A percentile compares a stretch with the other conserved stretches of the same genome.
Conservation (phyloP, 2,329 filamentous ascomycete genomes). For the Aureobasidium sp. region DNA sequence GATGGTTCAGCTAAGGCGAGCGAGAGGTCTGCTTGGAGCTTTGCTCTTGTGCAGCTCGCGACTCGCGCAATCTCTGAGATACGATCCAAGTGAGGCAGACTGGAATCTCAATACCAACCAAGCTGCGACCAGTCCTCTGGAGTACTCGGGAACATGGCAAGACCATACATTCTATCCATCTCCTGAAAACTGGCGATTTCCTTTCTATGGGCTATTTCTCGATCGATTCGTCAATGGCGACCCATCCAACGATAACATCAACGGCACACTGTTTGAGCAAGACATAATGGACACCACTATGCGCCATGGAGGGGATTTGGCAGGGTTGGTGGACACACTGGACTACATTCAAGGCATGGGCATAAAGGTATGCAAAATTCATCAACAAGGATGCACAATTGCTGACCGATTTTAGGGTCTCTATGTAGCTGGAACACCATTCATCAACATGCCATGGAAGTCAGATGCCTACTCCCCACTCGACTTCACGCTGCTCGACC, state of each 20-base stretch:
- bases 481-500: constrained; percentile 55
- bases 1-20: not conserved
- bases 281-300: constrained; percentile 51
- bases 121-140: constrained; percentile 43
- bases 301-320: constrained; percentile 54
- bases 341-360: constrained; percentile 59
- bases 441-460: constrained; percentile 58
- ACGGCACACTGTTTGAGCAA: constrained; percentile 53
- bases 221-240: constrained; percentile 59
- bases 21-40: not conserved
- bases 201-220: constrained; percentile 56
- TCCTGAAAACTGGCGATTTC: constrained; percentile 56
- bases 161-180: constrained; percentile 45
- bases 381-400: no score
- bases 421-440: constrained; percentile 55
- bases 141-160: constrained; percentile 51
- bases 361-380: constrained; percentile 24
- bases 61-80: constrained; percentile 20
- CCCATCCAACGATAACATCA: constrained; percentile 55
- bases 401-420: constrained; percentile 35
- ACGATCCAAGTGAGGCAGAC: constrained; percentile 41
- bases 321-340: constrained; percentile 50
- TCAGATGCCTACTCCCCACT: constrained; percentile 51
- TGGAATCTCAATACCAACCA: constrained; percentile 56
- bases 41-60: not conserved